A percentile compares a stretch with the other conserved stretches of the same genome.
These are phyloP conservation scores for Calocybe cyanea DNA, from an alignment of 768 basidiomycete genomes.

Conservation along the genomic window DNA sequence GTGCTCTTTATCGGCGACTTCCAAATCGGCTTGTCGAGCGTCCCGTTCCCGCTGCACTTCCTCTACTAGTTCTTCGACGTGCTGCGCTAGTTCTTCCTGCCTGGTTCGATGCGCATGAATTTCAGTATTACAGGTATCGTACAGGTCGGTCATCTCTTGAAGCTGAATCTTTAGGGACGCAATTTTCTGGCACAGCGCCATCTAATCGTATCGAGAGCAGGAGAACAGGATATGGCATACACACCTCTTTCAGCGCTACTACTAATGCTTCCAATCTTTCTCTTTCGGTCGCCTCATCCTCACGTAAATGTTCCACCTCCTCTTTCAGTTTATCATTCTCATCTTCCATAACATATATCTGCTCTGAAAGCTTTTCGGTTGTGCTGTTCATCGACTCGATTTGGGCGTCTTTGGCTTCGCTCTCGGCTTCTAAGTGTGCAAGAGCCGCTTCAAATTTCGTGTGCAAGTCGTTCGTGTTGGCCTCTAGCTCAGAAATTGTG, in stretches of 20 bases:
- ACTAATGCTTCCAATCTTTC: slow-evolving; percentile 66
- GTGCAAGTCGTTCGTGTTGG: slow-evolving; percentile 65
- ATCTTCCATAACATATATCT: slow-evolving; percentile 83
- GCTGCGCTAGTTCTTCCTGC: slow-evolving; percentile 73
- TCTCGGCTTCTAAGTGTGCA: slow-evolving; percentile 72
- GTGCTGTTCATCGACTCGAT: slow-evolving; percentile 70
- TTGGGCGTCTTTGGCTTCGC: slow-evolving; percentile 77
- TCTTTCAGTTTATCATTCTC: slow-evolving; percentile 76
- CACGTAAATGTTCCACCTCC: slow-evolving; percentile 60
- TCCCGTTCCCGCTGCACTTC: slow-evolving; percentile 59
- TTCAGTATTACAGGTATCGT: slow-evolving; percentile 61
- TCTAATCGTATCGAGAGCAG: not conserved
- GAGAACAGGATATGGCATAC: slow-evolving; percentile 16
- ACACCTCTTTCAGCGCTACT: slow-evolving; percentile 77
- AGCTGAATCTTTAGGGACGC: slow-evolving; percentile 59
- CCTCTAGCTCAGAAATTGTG: slow-evolving; percentile 71
- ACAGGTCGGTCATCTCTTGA: slow-evolving; percentile 59
- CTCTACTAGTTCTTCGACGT: slow-evolving; percentile 67
- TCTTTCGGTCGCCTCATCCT: slow-evolving; percentile 71
- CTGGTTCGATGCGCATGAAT: slow-evolving; percentile 63
- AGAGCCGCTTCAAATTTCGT: slow-evolving; percentile 72
- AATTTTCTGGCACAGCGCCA: slow-evolving; percentile 54
- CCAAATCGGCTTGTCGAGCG: slow-evolving; percentile 53
- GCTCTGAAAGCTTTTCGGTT: slow-evolving; percentile 76
- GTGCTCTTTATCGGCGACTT: slow-evolving; percentile 56